Percentiles rank a stretch among this genome's conserved stretches.
Conservation (phyloP, 345 rosid species). For the Eucalyptus cloeziana region DNA sequence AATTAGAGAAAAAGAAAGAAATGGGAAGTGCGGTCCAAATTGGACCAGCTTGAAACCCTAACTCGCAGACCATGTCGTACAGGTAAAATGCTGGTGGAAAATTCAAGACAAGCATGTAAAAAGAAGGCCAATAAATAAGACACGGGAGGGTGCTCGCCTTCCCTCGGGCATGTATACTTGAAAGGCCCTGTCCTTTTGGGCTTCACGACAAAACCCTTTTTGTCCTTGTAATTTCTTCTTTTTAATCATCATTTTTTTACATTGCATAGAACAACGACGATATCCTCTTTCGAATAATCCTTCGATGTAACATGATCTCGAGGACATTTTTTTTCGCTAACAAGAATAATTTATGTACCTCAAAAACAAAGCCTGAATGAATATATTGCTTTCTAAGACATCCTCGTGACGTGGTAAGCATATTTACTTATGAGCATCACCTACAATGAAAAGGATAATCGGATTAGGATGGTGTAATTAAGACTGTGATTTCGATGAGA, state of each 20-base stretch:
- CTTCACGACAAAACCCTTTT: background rate
- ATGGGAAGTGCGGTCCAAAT: background rate
- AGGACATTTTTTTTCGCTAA: background rate
- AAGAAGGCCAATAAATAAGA: background rate
- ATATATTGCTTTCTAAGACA: background rate
- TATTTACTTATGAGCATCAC: accelerated
- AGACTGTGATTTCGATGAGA: background rate
- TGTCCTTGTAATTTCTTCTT: background rate
- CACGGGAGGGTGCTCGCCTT: background rate
- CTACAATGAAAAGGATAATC: background rate
- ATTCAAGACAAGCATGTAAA: background rate
- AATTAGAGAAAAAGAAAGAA: background rate
- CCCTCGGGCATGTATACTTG: background rate
- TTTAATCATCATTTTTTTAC: background rate
- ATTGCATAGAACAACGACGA: background rate
- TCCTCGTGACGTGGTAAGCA: background rate
- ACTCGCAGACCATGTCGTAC: background rate
- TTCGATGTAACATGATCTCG: background rate
- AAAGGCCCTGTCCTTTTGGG: background rate
- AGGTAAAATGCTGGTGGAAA: background rate
- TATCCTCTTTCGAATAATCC: background rate
- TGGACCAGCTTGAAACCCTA: background rate
- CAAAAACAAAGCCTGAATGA: background rate
- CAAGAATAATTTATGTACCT: background rate
- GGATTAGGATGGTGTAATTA: background rate